Percentiles rank a stretch among this genome's conserved stretches.
Conservation (phyloP, 768 basidiomycete genomes). For the Pholiota microspora region DNA sequence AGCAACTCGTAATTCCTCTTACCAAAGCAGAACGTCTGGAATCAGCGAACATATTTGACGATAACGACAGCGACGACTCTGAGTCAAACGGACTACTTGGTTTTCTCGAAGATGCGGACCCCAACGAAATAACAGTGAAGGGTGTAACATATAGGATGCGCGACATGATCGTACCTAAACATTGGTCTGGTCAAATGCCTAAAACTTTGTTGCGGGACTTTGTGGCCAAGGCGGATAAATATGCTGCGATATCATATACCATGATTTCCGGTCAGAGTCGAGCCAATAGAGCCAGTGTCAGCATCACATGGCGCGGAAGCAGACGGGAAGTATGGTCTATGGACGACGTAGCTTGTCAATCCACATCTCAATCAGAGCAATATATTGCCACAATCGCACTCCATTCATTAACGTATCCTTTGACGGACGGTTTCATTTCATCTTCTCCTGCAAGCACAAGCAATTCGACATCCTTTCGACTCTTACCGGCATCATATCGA, state of each 20-base stretch:
- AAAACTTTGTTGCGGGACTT: constrained; percentile 68
- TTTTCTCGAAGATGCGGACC: constrained; percentile 64
- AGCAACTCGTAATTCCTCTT: constrained; percentile 1
- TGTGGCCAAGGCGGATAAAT: constrained; percentile 66
- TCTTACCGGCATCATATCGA: constrained; percentile 79
- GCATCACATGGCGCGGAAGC: constrained; percentile 69
- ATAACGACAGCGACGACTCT: constrained; percentile 46
- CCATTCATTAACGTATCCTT: constrained; percentile 70
- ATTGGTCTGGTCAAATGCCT: constrained; percentile 80
- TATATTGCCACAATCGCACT: constrained; percentile 87
- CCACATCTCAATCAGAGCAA: constrained; percentile 80
- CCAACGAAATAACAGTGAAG: constrained; percentile 50
- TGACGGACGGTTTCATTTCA: constrained; percentile 60
- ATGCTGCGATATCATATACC: constrained; percentile 70
- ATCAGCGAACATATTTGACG: constrained; percentile 49
- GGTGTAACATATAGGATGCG: constrained; percentile 55
- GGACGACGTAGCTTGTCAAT: constrained; percentile 80
- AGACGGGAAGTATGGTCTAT: constrained; percentile 71
- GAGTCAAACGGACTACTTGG: constrained; percentile 62
- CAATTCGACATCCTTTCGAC: constrained; percentile 65
- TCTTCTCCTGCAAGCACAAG: constrained; percentile 43
- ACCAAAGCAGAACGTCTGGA: constrained; percentile 5
- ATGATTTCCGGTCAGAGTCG: constrained; percentile 69
- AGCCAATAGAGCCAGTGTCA: constrained; percentile 69
- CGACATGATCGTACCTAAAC: constrained; percentile 81